Evolutionary conservation across 352 stramenopile genomes (phyloP), one percentile per base, ranked within the genome.

Genomic region (Proteromonas lacertae): DNA sequence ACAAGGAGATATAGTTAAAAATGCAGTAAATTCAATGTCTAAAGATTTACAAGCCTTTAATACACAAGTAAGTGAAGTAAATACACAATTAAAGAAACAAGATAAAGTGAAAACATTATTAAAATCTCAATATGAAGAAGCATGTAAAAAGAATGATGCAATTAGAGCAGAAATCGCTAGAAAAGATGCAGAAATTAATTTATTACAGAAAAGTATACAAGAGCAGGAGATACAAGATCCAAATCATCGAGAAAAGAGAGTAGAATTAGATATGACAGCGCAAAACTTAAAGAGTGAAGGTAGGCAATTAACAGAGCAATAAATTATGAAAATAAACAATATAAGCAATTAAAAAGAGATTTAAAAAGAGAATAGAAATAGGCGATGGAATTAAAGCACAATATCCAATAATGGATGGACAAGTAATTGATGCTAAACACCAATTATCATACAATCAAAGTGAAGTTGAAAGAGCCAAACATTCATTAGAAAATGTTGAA

Each of bases 151-250:
- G 72, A n/a, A 45, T 82, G 17, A 78, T 79, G 47, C 60, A 84
- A 44, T 68, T 90, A 35, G 62, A 87, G 0, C 69, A 88, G 45
- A 29, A 86, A 24, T 54, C 76, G 2, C 73, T 88, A 25, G 69
- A 64, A 1, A 56, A 60, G 2, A 75, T 89, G 29, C 47, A 87
- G 20, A 62, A 62, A 24, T 62, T 82, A 19, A 70, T 86, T 39
- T 53, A 63, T 17, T 46, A 65, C 19, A 69, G 89, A 41, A 64
- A 71, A 36, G 39, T n/a, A n/a, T n/a, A n/a, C n/a, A 47, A 7
- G 60, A 77, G 32, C 56, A 50, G 9, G 37, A 38, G 20, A 19
- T 38, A 29, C 9, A 4, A 28, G 5, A 10, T 28, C 24, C 5
- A 10, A 28, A 10, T 28, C 24, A 28, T 10, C 24, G 5, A 28